Evolutionary conservation across 305 asterid genomes (phyloP).

Genomic region (Caryopteris hybrid): DNA sequence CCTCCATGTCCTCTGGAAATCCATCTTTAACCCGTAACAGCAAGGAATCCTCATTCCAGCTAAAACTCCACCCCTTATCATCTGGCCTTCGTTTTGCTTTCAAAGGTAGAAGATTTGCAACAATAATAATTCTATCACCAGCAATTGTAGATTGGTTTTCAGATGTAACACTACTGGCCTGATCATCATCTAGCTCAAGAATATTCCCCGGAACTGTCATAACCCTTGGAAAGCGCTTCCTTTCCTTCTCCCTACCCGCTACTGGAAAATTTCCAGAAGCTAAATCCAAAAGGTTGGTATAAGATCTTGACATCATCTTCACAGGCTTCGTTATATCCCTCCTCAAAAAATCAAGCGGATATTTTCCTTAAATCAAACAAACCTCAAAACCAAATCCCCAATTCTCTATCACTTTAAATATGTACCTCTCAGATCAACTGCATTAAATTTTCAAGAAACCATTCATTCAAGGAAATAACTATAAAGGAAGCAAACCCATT

Average conservation of each 20-base stretch:
- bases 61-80: constrained; percentile 90
- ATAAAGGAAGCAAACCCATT: constrained; percentile 5
- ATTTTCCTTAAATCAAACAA: constrained; percentile 19
- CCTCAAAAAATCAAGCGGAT: constrained; percentile 11
- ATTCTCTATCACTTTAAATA: constrained; percentile 18
- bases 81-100: constrained; percentile 87
- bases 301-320: constrained; percentile 95
- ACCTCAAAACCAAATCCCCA: constrained; percentile 23
- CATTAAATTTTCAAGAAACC: constrained; percentile 17
- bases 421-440: constrained; percentile 31
- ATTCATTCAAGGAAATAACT: constrained; percentile 11
- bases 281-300: constrained; percentile 90
- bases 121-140: constrained; percentile 80
- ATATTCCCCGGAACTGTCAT: constrained; percentile 97
- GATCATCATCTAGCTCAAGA: constrained; percentile 88
- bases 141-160: constrained; percentile 82
- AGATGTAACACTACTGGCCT: constrained; percentile 68
- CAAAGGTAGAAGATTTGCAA: constrained; percentile 81
- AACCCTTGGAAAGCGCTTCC: constrained; percentile 67
- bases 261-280: constrained; percentile 91
- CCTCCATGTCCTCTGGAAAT: constrained; percentile 95
- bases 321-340: constrained; percentile 24
- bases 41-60: constrained; percentile 90
- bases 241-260: constrained; percentile 82
- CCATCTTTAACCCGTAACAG: constrained; percentile 80